These are phyloP conservation scores for Quercus cerris DNA, from an alignment of 306 rosid species.

Conservation along the genomic window DNA sequence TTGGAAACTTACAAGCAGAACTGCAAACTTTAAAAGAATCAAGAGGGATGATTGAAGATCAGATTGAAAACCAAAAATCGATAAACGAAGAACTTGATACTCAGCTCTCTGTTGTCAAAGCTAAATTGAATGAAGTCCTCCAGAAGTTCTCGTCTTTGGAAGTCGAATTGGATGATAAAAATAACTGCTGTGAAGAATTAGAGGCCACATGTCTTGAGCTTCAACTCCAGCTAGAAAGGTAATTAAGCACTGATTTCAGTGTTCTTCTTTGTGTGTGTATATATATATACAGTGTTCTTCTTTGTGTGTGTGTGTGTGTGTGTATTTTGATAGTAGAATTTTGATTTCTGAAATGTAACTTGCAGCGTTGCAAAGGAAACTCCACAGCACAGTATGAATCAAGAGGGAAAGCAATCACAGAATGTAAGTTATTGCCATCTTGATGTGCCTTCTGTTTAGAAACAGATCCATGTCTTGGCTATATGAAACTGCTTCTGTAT, in stretches of 20 bases:
- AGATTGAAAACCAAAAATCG: constrained; percentile 47
- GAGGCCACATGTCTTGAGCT: constrained; percentile 84
- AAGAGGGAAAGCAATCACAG: constrained; percentile 54
- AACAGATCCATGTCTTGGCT: not conserved
- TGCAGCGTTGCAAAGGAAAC: constrained; percentile 63
- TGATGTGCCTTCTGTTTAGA: not conserved
- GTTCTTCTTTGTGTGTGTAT: not conserved
- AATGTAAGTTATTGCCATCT: constrained; percentile 44
- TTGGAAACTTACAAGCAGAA: constrained; percentile 51
- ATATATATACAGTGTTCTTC: not conserved
- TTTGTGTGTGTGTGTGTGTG: not conserved
- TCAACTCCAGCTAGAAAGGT: constrained; percentile 91
- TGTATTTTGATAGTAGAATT: not conserved
- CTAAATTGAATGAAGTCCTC: constrained; percentile 48
- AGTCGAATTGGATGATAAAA: constrained; percentile 70
- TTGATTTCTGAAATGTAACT: constrained; percentile 19
- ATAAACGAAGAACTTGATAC: constrained; percentile 70
- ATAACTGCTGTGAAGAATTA: constrained; percentile 61
- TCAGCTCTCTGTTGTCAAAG: constrained; percentile 54
- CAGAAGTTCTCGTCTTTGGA: constrained; percentile 70
- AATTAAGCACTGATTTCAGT: not conserved
- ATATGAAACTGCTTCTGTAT: not conserved
- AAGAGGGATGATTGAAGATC: constrained; percentile 45
- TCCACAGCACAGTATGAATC: constrained; percentile 36
- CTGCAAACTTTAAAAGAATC: constrained; percentile 44